phyloP scores from a whole-genome alignment of 257 asterid species.

The Dorcoceras hygrometricum region DNA sequence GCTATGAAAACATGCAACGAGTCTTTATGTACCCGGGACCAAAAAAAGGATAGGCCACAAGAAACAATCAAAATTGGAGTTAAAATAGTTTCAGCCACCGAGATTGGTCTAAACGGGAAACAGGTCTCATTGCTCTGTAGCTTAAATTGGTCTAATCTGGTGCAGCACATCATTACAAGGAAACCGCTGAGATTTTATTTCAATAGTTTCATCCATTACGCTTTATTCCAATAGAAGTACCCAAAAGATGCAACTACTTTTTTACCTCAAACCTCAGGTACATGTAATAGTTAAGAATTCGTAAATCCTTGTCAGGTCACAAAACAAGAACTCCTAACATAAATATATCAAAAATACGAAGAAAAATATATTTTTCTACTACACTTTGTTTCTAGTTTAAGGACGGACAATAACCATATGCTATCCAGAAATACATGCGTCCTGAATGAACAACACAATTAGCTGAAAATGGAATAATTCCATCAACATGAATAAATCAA shows the following conservation, averaged over 20 bases:
- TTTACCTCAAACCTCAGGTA: slow-evolving; percentile 20
- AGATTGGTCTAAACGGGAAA: neutral
- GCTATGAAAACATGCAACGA: slow-evolving; percentile 33
- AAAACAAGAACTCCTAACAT: neutral
- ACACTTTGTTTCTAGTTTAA: neutral
- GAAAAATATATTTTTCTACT: neutral
- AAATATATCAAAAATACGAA: neutral
- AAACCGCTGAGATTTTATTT: neutral
- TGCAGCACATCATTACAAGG: neutral
- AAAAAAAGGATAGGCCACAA: slow-evolving; percentile 55
- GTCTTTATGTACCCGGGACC: slow-evolving; percentile 27
- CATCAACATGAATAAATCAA: neutral
- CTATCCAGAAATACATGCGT: neutral
- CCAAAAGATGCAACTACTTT: slow-evolving; percentile 1
- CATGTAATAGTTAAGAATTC: slow-evolving; percentile 1
- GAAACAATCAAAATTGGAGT: slow-evolving; percentile 20
- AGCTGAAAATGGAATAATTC: neutral
- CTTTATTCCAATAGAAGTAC: slow-evolving; percentile 18
- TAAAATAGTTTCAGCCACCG: neutral
- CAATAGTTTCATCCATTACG: neutral
- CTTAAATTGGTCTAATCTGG: slow-evolving; percentile 13
- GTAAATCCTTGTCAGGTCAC: neutral
- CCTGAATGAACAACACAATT: neutral
- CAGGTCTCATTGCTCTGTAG: slow-evolving; percentile 14
- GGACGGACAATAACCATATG: neutral